Base-by-base conservation (phyloP, 2,329 filamentous ascomycete genomes). In the Graphilbum ipis-grandicollis region DNA sequence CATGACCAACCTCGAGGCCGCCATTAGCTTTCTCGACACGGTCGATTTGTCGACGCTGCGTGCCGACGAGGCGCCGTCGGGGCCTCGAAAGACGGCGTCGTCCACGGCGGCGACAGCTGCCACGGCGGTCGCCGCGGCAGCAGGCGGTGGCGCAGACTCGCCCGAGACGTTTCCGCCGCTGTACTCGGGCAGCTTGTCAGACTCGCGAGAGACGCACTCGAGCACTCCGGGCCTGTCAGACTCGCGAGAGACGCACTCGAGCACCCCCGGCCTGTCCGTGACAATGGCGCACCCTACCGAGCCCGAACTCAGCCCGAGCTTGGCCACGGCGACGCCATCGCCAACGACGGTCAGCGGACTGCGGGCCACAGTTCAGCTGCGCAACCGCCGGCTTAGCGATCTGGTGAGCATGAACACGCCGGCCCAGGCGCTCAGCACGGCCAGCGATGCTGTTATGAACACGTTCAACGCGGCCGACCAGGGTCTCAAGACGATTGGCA, bases 401-500 rank as follows among this genome's bases (percentile, higher is more conserved):
- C 65, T 96, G 30, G 80, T 94, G 36, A 83, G 90, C 52, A 77
- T 81, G 1, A 83, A 90, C 52, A 77, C 81, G 1, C 82, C 86
- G 30, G 75, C 83, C 1, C 81, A 79, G 50, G 79, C 82, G 3
- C 68, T 94, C 38, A 80, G 80, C 42, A 80, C 76, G 23, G 83
- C 84, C 31, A 81, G 81, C 41, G 88, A 93, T 52, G 80, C 81
- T 2, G 75, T 93, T 19, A 71, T 93, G 41, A 85, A 71, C 46
- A 88, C 84, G 2, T 90, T 93, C 41, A 85, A 69, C 46, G 86
- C 84, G 1, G 90, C 90, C 10, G 90, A 98, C 50, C 85, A 93
- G 52, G 72, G 86, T 1, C 65, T 96, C 44, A 93, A 94, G 51
- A 92, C 77, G 26, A 93, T 98, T 46, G 82, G 88, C 43, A 86